phyloP scores from a whole-genome alignment of 768 basidiomycete genomes.

The Clavaria fumosa region DNA sequence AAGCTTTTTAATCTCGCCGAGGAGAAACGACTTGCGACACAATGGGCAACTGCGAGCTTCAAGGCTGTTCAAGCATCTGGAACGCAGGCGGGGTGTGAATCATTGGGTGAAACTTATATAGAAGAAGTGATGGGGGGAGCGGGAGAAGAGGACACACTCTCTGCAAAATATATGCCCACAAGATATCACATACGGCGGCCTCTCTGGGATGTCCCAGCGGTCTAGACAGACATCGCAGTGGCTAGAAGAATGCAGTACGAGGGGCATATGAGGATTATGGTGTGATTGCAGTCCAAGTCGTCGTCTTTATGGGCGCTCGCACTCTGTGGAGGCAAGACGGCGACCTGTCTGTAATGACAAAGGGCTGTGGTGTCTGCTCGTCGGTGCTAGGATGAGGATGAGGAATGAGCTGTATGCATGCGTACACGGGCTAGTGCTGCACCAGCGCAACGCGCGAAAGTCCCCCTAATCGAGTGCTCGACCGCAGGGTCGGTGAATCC shows the following conservation, averaged over 20 bases:
- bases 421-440: not conserved
- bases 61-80: slow-evolving; percentile 40
- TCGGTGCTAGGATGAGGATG: not conserved
- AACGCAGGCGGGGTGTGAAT: slow-evolving; percentile 4
- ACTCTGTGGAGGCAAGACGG: not conserved
- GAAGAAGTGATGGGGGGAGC: not conserved
- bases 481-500: no score
- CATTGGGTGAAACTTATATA: no score
- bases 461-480: no score
- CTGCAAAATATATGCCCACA: slow-evolving; percentile 70
- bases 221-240: slow-evolving; percentile 68
- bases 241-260: slow-evolving; percentile 55
- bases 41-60: slow-evolving; percentile 43
- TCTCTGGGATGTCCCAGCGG: slow-evolving; percentile 30
- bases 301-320: not conserved
- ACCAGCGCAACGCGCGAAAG: not conserved
- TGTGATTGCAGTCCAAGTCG: slow-evolving; percentile 7
- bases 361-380: not conserved
- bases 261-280: slow-evolving; percentile 16
- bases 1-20: slow-evolving; percentile 48
- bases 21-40: slow-evolving; percentile 44
- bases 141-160: slow-evolving; percentile 28
- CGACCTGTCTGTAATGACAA: not conserved
- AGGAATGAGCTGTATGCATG: not conserved
- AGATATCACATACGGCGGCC: slow-evolving; percentile 52